Evolutionary conservation across 2,329 filamentous ascomycete genomes (phyloP).

Genomic region (Raffaelea deltoideospora): DNA sequence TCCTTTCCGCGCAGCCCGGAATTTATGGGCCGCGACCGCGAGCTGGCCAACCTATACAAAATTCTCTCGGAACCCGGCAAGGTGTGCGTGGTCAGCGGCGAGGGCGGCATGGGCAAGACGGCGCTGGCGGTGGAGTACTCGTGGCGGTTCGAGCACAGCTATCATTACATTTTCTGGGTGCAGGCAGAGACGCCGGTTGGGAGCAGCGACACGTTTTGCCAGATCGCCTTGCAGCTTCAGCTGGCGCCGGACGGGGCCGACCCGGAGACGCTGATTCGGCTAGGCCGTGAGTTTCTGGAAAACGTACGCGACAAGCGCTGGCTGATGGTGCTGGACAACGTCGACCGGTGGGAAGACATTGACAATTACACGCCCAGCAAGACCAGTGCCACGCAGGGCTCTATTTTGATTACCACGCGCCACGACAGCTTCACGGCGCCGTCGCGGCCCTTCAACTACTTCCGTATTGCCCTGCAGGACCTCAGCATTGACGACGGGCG

Average conservation of each 20-base stretch:
- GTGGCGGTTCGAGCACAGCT: slow-evolving; percentile 10
- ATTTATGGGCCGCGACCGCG: slow-evolving; percentile 9
- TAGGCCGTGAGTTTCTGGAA: slow-evolving; percentile 7
- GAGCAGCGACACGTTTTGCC: slow-evolving; percentile 7
- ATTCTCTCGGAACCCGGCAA: slow-evolving; percentile 8
- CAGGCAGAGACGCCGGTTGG: slow-evolving; percentile 12
- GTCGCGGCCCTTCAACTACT: slow-evolving; percentile 8
- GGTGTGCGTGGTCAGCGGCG: slow-evolving; percentile 10
- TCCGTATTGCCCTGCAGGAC: slow-evolving; percentile 4
- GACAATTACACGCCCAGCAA: slow-evolving; percentile 7
- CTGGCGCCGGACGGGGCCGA: slow-evolving; percentile 7
- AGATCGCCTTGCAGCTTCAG: slow-evolving; percentile 7
- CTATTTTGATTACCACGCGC: slow-evolving; percentile 7
- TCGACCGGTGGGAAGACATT: slow-evolving; percentile 9
- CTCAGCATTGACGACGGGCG: slow-evolving; percentile 6
- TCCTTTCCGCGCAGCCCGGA: slow-evolving; percentile 5
- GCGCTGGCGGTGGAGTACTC: slow-evolving; percentile 12
- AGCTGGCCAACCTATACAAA: slow-evolving; percentile 8
- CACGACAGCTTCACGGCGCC: slow-evolving; percentile 8
- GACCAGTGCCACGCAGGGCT: slow-evolving; percentile 6
- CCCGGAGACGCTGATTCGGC: slow-evolving; percentile 7
- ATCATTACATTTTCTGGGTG: slow-evolving; percentile 14
- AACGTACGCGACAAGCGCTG: slow-evolving; percentile 6
- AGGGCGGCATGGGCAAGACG: slow-evolving; percentile 11
- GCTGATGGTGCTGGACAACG: slow-evolving; percentile 10